phyloP scores from a whole-genome alignment of 75 land plant species.

The Adiantum capillusveneris region DNA sequence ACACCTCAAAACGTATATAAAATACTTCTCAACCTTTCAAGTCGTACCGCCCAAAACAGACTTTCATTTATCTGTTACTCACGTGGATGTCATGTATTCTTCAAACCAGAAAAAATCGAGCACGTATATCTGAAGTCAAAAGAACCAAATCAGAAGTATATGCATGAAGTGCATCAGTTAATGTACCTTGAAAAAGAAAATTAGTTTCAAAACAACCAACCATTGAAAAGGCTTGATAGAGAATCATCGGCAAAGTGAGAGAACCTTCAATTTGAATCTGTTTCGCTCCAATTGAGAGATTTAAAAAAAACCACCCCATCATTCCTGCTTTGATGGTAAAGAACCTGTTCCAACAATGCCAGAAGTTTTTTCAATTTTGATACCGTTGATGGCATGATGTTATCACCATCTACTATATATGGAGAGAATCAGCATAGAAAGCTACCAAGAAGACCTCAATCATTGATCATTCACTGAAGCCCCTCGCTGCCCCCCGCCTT shows the following conservation, averaged over 20 bases:
- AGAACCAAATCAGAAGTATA: neutral
- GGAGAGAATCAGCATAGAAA: too few species aligned
- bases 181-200: constrained; percentile 2
- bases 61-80: constrained; percentile 18
- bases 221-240: constrained; percentile 69
- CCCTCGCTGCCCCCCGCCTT: too few species aligned
- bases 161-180: too few species aligned
- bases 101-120: constrained; percentile 91
- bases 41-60: too few species aligned
- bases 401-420: too few species aligned
- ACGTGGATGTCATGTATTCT: constrained; percentile 99
- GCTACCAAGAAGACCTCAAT: too few species aligned
- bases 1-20: too few species aligned
- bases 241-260: constrained; percentile 55
- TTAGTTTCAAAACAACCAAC: constrained; percentile 26
- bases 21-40: too few species aligned
- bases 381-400: too few species aligned
- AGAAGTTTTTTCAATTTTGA: too few species aligned
- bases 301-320: constrained; percentile 96
- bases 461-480: too few species aligned
- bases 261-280: constrained; percentile 42
- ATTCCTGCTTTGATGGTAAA: constrained; percentile 90
- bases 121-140: constrained; percentile 58
- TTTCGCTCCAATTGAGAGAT: constrained; percentile 77
- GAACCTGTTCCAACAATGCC: constrained; percentile 77